phyloP scores from a whole-genome alignment of 225 moss, liverwort and hornwort species.

The Anthoceros angustus region DNA sequence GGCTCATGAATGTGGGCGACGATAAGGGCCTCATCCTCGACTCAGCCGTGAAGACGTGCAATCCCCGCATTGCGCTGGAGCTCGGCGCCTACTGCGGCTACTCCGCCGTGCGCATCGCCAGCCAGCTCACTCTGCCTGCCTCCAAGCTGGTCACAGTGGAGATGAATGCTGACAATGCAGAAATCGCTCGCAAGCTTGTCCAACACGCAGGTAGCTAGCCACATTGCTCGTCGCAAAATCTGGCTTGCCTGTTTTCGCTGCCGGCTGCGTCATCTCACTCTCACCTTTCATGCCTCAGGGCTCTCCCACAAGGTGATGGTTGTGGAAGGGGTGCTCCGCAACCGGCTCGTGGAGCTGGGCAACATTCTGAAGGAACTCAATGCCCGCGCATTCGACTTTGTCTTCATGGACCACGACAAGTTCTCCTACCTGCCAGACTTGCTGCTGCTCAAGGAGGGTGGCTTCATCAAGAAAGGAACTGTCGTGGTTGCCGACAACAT shows the following conservation, averaged over 20 bases:
- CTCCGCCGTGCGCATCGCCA: constrained; percentile 29
- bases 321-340: constrained; percentile 20
- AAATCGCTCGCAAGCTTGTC: constrained; percentile 20
- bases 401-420: constrained; percentile 44
- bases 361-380: constrained; percentile 11
- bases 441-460: constrained; percentile 27
- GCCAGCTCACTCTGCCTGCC: constrained; percentile 11
- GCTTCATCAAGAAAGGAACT: constrained; percentile 32
- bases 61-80: constrained; percentile 25
- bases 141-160: constrained; percentile 23
- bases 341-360: constrained; percentile 22
- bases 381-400: constrained; percentile 21
- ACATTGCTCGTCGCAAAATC: not conserved
- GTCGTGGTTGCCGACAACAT: constrained; percentile 43
- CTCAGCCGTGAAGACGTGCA: constrained; percentile 5
- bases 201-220: constrained; percentile 21
- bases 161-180: constrained; percentile 18
- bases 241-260: not conserved
- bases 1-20: constrained; percentile 38
- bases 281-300: constrained; percentile 10
- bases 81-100: constrained; percentile 43
- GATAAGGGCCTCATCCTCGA: constrained; percentile 27
- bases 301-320: constrained; percentile 25
- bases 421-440: constrained; percentile 26
- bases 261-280: not conserved